phyloP scores from a whole-genome alignment of 257 asterid species.

The Leptodermis oblonga region DNA sequence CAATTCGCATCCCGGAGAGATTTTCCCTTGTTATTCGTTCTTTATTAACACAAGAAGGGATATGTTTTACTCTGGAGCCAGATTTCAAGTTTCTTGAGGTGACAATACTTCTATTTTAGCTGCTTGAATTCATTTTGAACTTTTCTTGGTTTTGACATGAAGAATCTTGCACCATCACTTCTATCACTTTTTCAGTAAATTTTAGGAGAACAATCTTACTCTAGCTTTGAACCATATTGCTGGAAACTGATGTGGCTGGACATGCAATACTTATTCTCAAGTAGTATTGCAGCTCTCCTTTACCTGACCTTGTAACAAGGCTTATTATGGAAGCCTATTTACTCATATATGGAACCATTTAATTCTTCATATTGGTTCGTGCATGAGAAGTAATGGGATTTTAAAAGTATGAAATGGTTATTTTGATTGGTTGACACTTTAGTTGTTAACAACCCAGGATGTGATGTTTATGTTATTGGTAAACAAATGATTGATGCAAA shows the following conservation, averaged over 20 bases:
- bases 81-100: conserved; percentile 99
- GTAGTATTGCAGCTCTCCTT: neutral
- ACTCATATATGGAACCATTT: neutral
- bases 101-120: conserved; percentile 19
- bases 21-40: conserved; percentile 97
- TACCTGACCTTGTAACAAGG: neutral
- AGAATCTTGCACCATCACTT: neutral
- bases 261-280: neutral
- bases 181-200: neutral
- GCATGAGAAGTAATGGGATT: neutral
- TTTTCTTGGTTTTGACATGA: conserved; percentile 10
- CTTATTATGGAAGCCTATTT: neutral
- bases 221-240: neutral
- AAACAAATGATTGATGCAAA: neutral
- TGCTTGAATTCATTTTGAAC: neutral
- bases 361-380: neutral
- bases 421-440: neutral
- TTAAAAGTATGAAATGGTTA: neutral
- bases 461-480: conserved; percentile 1
- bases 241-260: neutral
- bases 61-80: conserved; percentile 86
- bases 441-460: neutral
- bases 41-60: conserved; percentile 98
- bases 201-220: neutral
- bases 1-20: conserved; percentile 97